phyloP scores from a whole-genome alignment of 495 filamentous ascomycete species.

The Chaetomidium leptoderma region DNA sequence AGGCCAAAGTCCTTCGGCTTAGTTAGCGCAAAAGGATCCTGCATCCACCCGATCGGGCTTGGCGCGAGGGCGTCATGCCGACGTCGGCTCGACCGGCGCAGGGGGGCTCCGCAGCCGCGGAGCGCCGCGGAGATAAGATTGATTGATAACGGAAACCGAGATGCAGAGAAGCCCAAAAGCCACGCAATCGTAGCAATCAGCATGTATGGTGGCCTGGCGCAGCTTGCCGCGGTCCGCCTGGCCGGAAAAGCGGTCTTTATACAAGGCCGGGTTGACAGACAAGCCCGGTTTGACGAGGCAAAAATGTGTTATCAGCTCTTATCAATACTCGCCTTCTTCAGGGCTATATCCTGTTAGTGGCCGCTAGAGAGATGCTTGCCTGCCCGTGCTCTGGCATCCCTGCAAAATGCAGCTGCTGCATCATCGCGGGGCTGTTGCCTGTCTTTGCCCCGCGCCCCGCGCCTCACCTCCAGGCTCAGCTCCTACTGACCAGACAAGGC shows the following conservation, averaged over 20 bases:
- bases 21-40: conserved; percentile 14
- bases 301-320: too few species aligned
- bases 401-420: conserved; percentile 21
- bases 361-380: background rate
- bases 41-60: background rate
- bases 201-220: too few species aligned
- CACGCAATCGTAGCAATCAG: too few species aligned
- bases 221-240: too few species aligned
- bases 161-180: background rate
- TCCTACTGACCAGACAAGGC: too few species aligned
- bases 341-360: background rate
- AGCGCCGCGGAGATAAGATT: conserved; percentile 35
- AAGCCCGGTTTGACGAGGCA: too few species aligned
- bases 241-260: too few species aligned
- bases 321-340: too few species aligned
- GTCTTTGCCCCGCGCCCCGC: conserved; percentile 26
- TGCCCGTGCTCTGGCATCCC: too few species aligned
- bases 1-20: background rate
- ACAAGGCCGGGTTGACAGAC: too few species aligned
- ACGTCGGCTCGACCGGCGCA: conserved; percentile 27
- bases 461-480: conserved; percentile 3
- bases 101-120: conserved; percentile 7
- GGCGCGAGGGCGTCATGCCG: conserved; percentile 26
- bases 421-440: conserved; percentile 25
- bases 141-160: conserved; percentile 34